Evolutionary conservation across 345 rosid species (phyloP).

Genomic region (Lenwebbia sp.): DNA sequence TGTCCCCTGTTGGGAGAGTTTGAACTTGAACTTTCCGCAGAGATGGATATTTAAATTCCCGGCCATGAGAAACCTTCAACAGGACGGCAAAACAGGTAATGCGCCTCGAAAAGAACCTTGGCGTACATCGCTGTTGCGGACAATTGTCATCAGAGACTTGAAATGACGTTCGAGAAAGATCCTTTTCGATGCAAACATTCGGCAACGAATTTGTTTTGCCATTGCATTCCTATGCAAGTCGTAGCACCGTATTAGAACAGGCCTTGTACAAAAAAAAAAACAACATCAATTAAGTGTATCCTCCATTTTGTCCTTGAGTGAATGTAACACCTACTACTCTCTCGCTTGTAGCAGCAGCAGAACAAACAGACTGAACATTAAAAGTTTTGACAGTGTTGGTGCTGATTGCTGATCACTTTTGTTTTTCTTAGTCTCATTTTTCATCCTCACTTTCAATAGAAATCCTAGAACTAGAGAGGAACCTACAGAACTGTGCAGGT

Average conservation of each 20-base stretch:
- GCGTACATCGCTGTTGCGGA: not conserved
- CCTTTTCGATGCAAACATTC: not conserved
- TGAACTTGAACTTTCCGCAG: constrained; percentile 5
- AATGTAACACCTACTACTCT: not conserved
- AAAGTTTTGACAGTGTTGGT: not conserved
- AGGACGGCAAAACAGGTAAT: not conserved
- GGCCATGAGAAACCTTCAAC: not conserved
- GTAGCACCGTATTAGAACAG: not conserved
- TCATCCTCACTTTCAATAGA: not conserved
- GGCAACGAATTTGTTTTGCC: not conserved
- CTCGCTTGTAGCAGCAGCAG: not conserved
- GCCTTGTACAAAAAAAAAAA: constrained; percentile 6
- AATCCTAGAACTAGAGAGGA: not conserved
- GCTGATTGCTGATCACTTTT: not conserved
- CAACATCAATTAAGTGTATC: not conserved
- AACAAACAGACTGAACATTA: not conserved
- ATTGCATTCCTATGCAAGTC: not conserved
- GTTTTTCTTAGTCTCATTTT: not conserved
- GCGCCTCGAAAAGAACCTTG: not conserved
- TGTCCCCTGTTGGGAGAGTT: constrained; percentile 78
- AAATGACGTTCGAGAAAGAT: not conserved
- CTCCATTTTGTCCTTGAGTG: not conserved
- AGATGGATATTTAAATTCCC: not conserved
- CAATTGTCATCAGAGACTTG: not conserved
- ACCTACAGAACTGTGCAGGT: not conserved